Base-by-base conservation (phyloP, 1,139 yeast species). In the Yamadazyma conglobata region DNA sequence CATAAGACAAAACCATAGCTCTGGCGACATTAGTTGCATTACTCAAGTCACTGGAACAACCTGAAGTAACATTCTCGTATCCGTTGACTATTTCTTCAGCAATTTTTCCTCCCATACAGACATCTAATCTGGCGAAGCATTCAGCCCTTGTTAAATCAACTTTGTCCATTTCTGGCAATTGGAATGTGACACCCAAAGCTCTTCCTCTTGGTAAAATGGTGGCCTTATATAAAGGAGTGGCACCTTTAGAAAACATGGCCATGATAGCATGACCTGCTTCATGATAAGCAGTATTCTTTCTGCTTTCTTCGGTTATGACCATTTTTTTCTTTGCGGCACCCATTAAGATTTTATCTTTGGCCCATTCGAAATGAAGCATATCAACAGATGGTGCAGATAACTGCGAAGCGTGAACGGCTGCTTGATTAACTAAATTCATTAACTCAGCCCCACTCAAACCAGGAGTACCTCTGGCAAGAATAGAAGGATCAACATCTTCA, bases 231-330 rank as follows among this genome's bases (percentile, higher is more conserved):
- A 93, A 70, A 3, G 96, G 89, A 5, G 96, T 88, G 7, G 98
- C 97, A n/a, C 95, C 96, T 8, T 80, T 79, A 8, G 96, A 86
- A 58, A 74, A 91, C 77, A 91, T 73, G 5, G 98, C 97, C 86
- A 89, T 87, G 37, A 91, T 86, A 4, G 98, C 98, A 61, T 91
- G 99, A 3, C 99, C 99, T 7, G 98, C 99, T 64, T 91, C 99
- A 60, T 91, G 99, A 58, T 80, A 93, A 2, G 98, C 98, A 12
- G 98, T 93, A 46, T 91, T 89, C 46, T 75, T 77, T 57, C 97
- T 77, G 0, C 95, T 77, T 45, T 91, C 96, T 56, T 91, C 96
- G 15, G 98, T 89, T 61, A 91, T 76, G 30, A 91, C 96, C 97
- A 89, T 89, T 30, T 95, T 86, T 61, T 86, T 86, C 56, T 94